phyloP scores from a whole-genome alignment of 148 eudicot genomes.

The Cornus kousa region DNA sequence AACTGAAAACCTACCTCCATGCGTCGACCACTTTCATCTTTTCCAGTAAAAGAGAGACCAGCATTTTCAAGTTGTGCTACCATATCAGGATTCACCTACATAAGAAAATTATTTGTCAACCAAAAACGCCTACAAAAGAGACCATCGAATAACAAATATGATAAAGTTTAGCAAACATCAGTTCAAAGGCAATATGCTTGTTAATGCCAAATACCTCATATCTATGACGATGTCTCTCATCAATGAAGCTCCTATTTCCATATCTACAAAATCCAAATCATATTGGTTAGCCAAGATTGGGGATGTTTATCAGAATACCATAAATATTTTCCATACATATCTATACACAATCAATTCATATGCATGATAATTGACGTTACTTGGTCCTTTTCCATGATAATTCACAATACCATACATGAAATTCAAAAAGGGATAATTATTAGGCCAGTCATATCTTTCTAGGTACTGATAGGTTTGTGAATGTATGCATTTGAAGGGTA shows the following conservation, averaged over 20 bases:
- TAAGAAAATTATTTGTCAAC: slow-evolving; percentile 1
- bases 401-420: background rate
- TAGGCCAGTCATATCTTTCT: background rate
- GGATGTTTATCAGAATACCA: background rate
- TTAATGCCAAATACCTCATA: slow-evolving; percentile 62
- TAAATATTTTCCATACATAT: background rate
- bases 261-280: slow-evolving; percentile 41
- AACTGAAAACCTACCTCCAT: slow-evolving; percentile 73
- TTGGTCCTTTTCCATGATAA: background rate
- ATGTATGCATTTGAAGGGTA: background rate
- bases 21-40: slow-evolving; percentile 85
- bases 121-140: background rate
- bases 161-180: background rate
- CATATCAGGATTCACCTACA: slow-evolving; percentile 85
- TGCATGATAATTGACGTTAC: background rate
- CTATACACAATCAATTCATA: background rate
- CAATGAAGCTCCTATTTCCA: slow-evolving; percentile 67
- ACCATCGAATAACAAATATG: background rate
- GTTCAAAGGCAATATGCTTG: background rate
- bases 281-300: slow-evolving; percentile 8
- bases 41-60: slow-evolving; percentile 86
- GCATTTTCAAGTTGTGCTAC: slow-evolving; percentile 75
- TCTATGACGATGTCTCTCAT: slow-evolving; percentile 98
- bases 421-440: no score
- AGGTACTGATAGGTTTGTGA: background rate